Percentiles rank a stretch among this genome's conserved stretches.
phyloP scores from a whole-genome alignment of 495 filamentous ascomycete species.

The Annulohypoxylon moriforme region DNA sequence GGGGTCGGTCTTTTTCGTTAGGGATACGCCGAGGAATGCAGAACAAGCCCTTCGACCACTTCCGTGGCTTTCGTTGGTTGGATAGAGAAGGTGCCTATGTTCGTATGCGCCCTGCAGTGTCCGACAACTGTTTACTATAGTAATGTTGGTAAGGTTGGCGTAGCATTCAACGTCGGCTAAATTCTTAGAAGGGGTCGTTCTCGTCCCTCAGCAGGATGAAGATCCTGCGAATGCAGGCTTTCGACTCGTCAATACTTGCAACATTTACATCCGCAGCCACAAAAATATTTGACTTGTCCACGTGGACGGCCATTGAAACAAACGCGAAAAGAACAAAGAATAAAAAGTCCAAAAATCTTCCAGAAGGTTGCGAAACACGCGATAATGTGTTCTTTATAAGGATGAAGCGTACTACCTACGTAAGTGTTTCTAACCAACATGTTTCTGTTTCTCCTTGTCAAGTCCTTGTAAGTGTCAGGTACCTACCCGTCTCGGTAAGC shows the following conservation, averaged over 20 bases:
- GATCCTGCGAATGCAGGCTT: conserved; percentile 6
- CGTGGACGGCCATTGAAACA: conserved; percentile 8
- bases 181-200: conserved; percentile 24
- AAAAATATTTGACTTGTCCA: background rate
- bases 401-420: background rate
- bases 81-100: conserved; percentile 12
- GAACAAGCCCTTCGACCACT: background rate
- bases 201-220: background rate
- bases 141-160: conserved; percentile 1
- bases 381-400: background rate
- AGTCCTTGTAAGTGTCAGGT: background rate
- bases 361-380: background rate
- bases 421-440: background rate
- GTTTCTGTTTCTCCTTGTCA: conserved; percentile 4
- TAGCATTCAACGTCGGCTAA: conserved; percentile 35
- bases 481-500: conserved; percentile 14
- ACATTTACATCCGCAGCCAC: conserved; percentile 4
- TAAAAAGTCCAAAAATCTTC: background rate
- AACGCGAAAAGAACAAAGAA: background rate
- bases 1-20: background rate
- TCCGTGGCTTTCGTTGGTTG: conserved; percentile 13
- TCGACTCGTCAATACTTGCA: background rate
- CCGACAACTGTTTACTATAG: conserved; percentile 1
- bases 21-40: conserved; percentile 17
- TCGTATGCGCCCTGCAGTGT: conserved; percentile 16